Base-by-base conservation (phyloP, 305 asterid species). In the Euphrasia arctica region DNA sequence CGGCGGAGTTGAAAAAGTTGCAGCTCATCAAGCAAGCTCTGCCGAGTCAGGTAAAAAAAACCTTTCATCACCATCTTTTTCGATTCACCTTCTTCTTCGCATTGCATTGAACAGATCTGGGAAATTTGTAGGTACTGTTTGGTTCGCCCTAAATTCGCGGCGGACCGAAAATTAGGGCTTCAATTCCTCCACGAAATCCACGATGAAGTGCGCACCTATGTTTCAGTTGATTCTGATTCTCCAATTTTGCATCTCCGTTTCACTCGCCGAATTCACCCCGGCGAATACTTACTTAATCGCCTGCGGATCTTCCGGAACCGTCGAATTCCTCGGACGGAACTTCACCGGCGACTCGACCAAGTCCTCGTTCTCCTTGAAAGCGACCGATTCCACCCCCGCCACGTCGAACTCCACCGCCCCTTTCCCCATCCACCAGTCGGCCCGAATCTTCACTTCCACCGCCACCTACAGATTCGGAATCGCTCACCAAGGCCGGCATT, bases 261-360 rank as follows among this genome's bases (percentile, higher is more conserved):
- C 88, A 22, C 54, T 69, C 74, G 90, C 91, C 64, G 77, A 86
- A 56, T 91, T 78, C 70, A 71, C 81, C 48, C 98, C 98, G 50
- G 74, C 77, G 74, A 95, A 91, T 80, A 81, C 57, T 11, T 87
- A 83, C 80, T 78, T 91, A 70, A 71, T 94, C 70, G 91, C 83
- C 58, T 94, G 99, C 77, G 99, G 99, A 83, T 94, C 99, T 75
- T 80, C 93, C 18, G 83, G 82, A 76, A 85, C 84, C 69, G 90
- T 88, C 67, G 71, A 86, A 52, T 94, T 78, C 68, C 81, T 82
- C 54, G 95, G 91, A 34, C 96, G 78, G 58, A 85, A 81, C 18
- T 94, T 80, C 54, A 70, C 74, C 47, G 91, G 97, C 47, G 99
- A 94, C 78, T 80, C 88, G 58, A 66, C 54, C 65, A 87, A 71